phyloP scores from a whole-genome alignment of 2,329 filamentous ascomycete genomes.

The Venturia nashicola region DNA sequence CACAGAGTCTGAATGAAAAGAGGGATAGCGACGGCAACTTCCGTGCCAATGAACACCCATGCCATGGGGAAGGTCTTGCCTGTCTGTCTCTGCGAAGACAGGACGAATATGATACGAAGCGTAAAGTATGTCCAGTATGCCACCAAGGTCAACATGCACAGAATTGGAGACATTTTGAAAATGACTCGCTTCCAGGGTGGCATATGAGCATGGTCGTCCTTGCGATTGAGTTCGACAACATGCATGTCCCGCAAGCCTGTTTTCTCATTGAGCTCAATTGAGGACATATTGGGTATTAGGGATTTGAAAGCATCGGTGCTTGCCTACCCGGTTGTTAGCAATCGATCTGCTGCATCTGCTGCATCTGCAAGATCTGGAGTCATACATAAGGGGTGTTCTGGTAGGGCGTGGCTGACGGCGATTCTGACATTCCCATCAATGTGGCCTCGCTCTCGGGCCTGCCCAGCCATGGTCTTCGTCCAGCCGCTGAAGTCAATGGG shows the following conservation, averaged over 20 bases:
- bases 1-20: conserved; percentile 45
- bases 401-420: neutral
- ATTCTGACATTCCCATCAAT: neutral
- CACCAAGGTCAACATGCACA: conserved; percentile 23
- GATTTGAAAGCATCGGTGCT: conserved; percentile 23
- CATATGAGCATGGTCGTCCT: conserved; percentile 26
- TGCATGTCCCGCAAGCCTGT: conserved; percentile 17
- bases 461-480: conserved; percentile 1
- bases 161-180: conserved; percentile 22
- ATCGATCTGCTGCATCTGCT: neutral
- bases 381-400: conserved; percentile 2
- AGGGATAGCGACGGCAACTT: conserved; percentile 41
- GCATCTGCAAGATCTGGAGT: neutral
- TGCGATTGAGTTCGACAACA: conserved; percentile 23
- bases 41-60: conserved; percentile 46
- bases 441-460: conserved; percentile 8
- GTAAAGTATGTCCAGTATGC: conserved; percentile 35
- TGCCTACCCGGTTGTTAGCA: conserved; percentile 13
- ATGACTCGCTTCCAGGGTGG: conserved; percentile 25
- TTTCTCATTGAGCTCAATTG: conserved; percentile 18
- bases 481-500: neutral
- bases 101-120: conserved; percentile 39
- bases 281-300: conserved; percentile 17
- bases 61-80: conserved; percentile 34
- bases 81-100: conserved; percentile 35